Evolutionary conservation across 1,284 basidiomycete genomes (phyloP), one percentile per base, ranked within the genome.

Genomic region (Trichosporon sp.): DNA sequence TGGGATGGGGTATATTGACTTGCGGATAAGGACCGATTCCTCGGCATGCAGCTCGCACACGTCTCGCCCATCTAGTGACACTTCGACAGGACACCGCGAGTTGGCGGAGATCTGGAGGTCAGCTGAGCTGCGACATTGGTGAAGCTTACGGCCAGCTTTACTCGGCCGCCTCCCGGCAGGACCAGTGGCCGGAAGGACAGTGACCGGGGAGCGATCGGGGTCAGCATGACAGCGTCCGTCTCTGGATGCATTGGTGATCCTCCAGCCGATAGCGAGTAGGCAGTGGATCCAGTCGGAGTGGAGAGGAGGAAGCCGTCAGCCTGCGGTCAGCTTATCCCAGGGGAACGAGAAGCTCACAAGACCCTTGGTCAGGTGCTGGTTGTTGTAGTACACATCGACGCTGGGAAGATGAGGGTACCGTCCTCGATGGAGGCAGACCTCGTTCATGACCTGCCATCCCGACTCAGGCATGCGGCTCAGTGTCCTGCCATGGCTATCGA

Each of bases 391-490:
- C 8, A 94, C 92, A 79, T 98, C 94, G 71, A 98, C 94, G 4
- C 93, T 94, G 73, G 94, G 95, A 68, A 98, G 87, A 78, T 98
- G 96, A 1, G 95, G 92, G 76, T 92, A 92, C 32, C 92, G 89
- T 4, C 96, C 96, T 26, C 96, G 89, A 83, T 98, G 96, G 26
- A 98, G 86, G 10, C 94, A 90, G 69, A 98, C 90, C 84, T 98
- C 96, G 80, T 98, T 98, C 94, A 98, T 96, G 43, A 97, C 94
- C 83, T 98, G 95, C 89, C 93, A 93, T 74, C 92, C 94, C 1
- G 59, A 35, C 59, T 63, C 59, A 32, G 59, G 59, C 59, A 63
- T 63, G 16, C 59, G 59, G 16, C 59, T 86, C 68, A 91, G 89
- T 65, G 88, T 86, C 32, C 84, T 83, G 0, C 90, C 88, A 21